A percentile compares a stretch with the other conserved stretches of the same genome.
phyloP scores from a whole-genome alignment of 352 stramenopile species.

The Phytophthora podocarpi region DNA sequence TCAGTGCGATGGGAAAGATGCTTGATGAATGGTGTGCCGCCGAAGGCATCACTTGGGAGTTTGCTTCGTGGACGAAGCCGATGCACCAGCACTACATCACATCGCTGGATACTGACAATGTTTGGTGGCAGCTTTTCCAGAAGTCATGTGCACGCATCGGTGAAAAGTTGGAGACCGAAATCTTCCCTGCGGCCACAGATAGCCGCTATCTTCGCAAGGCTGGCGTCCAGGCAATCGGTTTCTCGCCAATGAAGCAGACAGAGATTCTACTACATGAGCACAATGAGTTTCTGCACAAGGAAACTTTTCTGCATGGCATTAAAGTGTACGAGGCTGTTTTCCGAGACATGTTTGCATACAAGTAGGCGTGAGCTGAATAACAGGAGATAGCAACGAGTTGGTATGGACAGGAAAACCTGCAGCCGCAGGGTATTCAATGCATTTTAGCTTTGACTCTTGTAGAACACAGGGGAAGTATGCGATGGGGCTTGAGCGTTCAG shows the following conservation, averaged over 20 bases:
- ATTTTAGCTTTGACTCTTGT: too few relatives aligned
- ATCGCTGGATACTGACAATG: conserved; percentile 49
- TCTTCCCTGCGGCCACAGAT: conserved; percentile 96
- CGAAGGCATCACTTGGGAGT: conserved; percentile 85
- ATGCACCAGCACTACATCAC: conserved; percentile 70
- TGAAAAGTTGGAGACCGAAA: conserved; percentile 74
- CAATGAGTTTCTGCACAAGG: conserved; percentile 95
- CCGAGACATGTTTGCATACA: conserved; percentile 52
- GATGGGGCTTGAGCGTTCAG: too few relatives aligned
- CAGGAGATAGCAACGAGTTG: too few relatives aligned
- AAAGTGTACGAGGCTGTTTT: conserved; percentile 82
- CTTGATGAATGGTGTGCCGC: conserved; percentile 92
- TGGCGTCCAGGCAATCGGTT: conserved; percentile 75
- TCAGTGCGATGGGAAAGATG: conserved; percentile 62
- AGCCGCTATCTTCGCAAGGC: conserved; percentile 91
- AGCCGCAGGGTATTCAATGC: background rate
- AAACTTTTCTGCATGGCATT: conserved; percentile 93
- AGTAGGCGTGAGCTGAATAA: conserved; percentile 12
- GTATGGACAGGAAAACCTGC: too few relatives aligned
- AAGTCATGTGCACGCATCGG: conserved; percentile 24
- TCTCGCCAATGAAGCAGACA: conserved; percentile 94
- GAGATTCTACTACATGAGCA: conserved; percentile 96
- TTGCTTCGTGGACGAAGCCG: conserved; percentile 46
- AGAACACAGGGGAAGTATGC: too few relatives aligned
- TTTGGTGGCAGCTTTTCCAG: conserved; percentile 64